These are phyloP conservation scores for Trametes cingulata DNA, from an alignment of 768 basidiomycete genomes.

Conservation along the genomic window DNA sequence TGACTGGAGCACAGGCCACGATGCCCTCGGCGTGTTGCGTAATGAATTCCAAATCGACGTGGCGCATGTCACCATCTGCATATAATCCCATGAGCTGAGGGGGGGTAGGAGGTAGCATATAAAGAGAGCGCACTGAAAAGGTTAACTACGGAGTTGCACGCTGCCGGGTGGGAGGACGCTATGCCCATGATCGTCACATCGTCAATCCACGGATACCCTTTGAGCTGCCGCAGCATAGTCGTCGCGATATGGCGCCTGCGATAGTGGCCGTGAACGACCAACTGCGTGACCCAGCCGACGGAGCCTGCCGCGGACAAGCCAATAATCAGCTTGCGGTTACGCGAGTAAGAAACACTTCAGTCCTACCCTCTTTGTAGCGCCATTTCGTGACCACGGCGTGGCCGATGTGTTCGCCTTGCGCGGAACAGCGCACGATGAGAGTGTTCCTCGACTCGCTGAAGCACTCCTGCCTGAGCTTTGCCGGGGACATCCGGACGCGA, in stretches of 20 bases:
- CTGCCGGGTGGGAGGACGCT: conserved; percentile 36
- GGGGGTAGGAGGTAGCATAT: background rate
- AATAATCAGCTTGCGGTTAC: too few species aligned
- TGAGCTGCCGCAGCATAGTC: conserved; percentile 28
- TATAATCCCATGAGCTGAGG: background rate
- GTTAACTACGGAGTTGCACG: conserved; percentile 32
- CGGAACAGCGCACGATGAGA: conserved; percentile 24
- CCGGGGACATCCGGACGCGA: conserved; percentile 10
- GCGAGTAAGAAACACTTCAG: background rate
- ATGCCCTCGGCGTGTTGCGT: conserved; percentile 23
- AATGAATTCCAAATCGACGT: conserved; percentile 28
- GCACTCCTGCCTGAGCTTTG: conserved; percentile 10
- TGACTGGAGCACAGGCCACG: conserved; percentile 23
- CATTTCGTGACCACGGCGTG: conserved; percentile 37
- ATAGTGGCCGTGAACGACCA: conserved; percentile 31
- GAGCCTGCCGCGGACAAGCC: conserved; percentile 14
- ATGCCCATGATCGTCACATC: conserved; percentile 32
- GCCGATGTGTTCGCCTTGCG: conserved; percentile 25
- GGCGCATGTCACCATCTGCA: background rate
- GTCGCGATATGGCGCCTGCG: conserved; percentile 30
- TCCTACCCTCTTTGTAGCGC: conserved; percentile 28
- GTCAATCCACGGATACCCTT: conserved; percentile 15
- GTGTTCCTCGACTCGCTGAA: conserved; percentile 21
- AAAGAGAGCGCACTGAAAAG: conserved; percentile 25
- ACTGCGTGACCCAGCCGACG: conserved; percentile 39